A percentile compares a stretch with the other conserved stretches of the same genome.
phyloP scores from a whole-genome alignment of 1,139 yeast genomes.

The Ogataea hybrid region DNA sequence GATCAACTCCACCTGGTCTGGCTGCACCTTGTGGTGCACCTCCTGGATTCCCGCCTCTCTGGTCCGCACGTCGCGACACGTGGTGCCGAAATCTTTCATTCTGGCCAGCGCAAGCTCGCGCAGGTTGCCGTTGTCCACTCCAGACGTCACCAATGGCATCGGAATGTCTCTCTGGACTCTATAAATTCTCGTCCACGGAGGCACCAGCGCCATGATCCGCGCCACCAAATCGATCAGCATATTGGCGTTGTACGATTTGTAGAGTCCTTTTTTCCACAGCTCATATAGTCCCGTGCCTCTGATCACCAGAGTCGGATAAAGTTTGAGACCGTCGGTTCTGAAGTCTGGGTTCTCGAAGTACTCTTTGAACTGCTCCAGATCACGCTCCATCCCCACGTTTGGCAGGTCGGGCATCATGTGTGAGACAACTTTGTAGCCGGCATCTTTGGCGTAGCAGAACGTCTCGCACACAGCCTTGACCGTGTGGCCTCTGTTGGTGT shows the following conservation, averaged over 20 bases:
- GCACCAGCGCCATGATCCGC: conserved; percentile 89
- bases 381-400: conserved; percentile 98
- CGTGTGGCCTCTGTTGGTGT: conserved; percentile 97
- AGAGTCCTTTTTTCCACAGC: conserved; percentile 94
- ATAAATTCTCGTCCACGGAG: conserved; percentile 99
- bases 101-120: conserved; percentile 94
- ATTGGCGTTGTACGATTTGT: conserved; percentile 92
- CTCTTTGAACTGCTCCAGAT: conserved; percentile 90
- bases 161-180: conserved; percentile 99
- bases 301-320: conserved; percentile 94
- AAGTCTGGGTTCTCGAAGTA: conserved; percentile 96
- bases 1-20: conserved; percentile 94
- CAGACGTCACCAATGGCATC: conserved; percentile 97
- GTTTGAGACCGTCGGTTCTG: conserved; percentile 93
- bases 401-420: conserved; percentile 99
- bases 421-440: conserved; percentile 95
- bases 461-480: conserved; percentile 96
- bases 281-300: conserved; percentile 98
- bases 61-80: conserved; percentile 96
- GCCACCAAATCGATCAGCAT: conserved; percentile 94
- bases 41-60: conserved; percentile 99
- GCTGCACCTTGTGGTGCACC: conserved; percentile 94
- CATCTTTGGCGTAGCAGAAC: conserved; percentile 92
- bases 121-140: conserved; percentile 96
- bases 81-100: conserved; percentile 97